These are phyloP conservation scores for Chytriomyces confervae DNA, from an alignment of 192 early-diverging fungal genomes.

Conservation along the genomic window DNA sequence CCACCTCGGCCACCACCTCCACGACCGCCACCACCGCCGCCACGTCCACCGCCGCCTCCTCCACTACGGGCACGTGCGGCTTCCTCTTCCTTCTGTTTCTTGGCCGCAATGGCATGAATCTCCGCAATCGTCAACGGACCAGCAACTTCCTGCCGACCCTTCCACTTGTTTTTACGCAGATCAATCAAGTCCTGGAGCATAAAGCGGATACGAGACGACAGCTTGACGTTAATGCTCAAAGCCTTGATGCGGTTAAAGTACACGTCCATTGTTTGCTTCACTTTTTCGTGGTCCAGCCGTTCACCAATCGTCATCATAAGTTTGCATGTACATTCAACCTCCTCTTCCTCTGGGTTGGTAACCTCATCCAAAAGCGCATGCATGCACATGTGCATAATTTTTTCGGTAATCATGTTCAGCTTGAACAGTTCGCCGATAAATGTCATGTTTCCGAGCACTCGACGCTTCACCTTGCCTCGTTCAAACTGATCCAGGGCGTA, in stretches of 20 bases:
- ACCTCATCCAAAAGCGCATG: constrained; percentile 75
- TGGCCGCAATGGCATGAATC: constrained; percentile 78
- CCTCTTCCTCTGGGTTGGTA: constrained; percentile 89
- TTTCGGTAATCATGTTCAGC: constrained; percentile 84
- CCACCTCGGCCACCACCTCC: constrained; percentile 64
- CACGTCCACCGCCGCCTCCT: constrained; percentile 44
- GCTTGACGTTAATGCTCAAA: constrained; percentile 69
- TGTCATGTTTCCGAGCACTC: constrained; percentile 87
- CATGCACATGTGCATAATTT: constrained; percentile 93
- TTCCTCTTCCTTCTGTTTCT: constrained; percentile 74
- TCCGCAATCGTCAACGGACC: constrained; percentile 93
- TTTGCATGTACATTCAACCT: constrained; percentile 91
- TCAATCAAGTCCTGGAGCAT: constrained; percentile 91
- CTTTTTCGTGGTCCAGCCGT: constrained; percentile 71
- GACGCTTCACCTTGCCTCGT: constrained; percentile 90
- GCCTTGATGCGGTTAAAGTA: constrained; percentile 87
- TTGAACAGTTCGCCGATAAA: constrained; percentile 98
- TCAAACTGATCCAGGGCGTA: constrained; percentile 73
- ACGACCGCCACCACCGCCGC: constrained; percentile 58
- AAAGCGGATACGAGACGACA: constrained; percentile 90
- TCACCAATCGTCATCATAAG: constrained; percentile 88
- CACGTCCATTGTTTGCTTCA: constrained; percentile 73
- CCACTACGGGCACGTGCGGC: constrained; percentile 70
- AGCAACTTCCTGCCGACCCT: constrained; percentile 59
- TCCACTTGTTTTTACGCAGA: constrained; percentile 80